Conservation (phyloP, 2,329 filamentous ascomycete genomes). For the Claviceps sorghi region DNA sequence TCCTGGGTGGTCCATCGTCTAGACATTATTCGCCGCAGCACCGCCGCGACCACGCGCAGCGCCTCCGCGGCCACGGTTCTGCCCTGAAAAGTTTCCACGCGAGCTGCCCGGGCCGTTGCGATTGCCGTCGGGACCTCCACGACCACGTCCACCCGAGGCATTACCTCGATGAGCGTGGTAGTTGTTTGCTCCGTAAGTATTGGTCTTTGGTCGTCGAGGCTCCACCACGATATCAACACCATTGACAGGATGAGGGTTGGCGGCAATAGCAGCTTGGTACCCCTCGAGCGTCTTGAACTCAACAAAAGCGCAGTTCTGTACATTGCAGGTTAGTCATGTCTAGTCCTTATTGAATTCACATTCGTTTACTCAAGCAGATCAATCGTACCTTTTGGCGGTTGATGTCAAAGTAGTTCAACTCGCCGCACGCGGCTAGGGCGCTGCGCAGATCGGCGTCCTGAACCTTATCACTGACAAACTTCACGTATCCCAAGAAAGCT, state of each 20-base stretch:
- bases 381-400: conserved; percentile 64
- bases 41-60: conserved; percentile 50
- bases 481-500: conserved; percentile 75
- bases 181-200: conserved; percentile 55
- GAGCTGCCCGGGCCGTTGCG: conserved; percentile 45
- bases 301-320: conserved; percentile 88
- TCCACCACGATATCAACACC: conserved; percentile 76
- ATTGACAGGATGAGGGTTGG: conserved; percentile 75
- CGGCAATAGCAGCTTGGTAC: conserved; percentile 68
- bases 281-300: conserved; percentile 73
- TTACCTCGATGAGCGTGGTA: conserved; percentile 48
- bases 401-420: conserved; percentile 60
- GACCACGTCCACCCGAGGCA: conserved; percentile 41
- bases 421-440: conserved; percentile 56
- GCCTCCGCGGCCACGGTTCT: conserved; percentile 51
- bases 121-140: conserved; percentile 47
- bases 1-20: conserved; percentile 8
- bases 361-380: conserved; percentile 8
- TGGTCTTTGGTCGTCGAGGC: conserved; percentile 67
- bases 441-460: conserved; percentile 57
- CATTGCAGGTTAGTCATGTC: background rate
- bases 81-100: conserved; percentile 56
- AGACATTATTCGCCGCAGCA: conserved; percentile 39
- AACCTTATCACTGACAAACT: conserved; percentile 86
- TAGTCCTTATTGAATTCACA: background rate